These are phyloP conservation scores for Paraphoma chrysanthemicola DNA, from an alignment of 2,329 filamentous ascomycete genomes.

Conservation along the genomic window DNA sequence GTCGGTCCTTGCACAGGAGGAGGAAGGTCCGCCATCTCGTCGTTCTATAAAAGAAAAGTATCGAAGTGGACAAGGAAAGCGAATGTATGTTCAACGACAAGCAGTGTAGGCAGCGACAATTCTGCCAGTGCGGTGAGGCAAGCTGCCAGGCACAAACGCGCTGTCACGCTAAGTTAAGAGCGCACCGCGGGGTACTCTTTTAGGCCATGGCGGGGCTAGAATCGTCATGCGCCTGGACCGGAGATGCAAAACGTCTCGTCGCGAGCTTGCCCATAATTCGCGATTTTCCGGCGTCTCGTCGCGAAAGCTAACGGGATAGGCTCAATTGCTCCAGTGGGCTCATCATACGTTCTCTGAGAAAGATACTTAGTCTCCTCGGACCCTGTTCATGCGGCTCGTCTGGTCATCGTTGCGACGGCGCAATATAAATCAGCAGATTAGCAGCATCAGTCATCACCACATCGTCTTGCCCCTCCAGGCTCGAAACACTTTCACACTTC, in stretches of 20 bases:
- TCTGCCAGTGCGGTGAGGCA: constrained; percentile 23
- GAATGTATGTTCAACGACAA: constrained; percentile 4
- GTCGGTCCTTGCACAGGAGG: constrained; percentile 51
- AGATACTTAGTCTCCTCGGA: not conserved
- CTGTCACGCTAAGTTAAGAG: constrained; percentile 13
- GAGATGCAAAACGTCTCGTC: not conserved
- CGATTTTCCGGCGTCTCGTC: not conserved
- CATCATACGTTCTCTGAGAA: not conserved
- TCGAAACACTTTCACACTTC: not conserved
- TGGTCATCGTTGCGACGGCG: constrained; percentile 8
- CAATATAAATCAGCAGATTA: constrained; percentile 32
- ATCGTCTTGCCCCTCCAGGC: constrained; percentile 23
- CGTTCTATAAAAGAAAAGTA: not conserved
- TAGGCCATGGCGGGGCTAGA: constrained; percentile 7
- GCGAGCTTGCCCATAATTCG: not conserved
- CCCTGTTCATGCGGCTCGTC: constrained; percentile 22
- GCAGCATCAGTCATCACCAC: constrained; percentile 38
- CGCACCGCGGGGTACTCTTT: constrained; percentile 18
- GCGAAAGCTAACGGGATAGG: not conserved
- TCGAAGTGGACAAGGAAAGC: not conserved
- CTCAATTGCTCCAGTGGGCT: not conserved
- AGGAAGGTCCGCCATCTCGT: constrained; percentile 46
- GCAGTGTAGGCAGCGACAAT: constrained; percentile 15
- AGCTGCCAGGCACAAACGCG: constrained; percentile 11
- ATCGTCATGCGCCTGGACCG: constrained; percentile 8